phyloP scores from a whole-genome alignment of 2,329 filamentous ascomycete species.

The Colletotrichum navitas region DNA sequence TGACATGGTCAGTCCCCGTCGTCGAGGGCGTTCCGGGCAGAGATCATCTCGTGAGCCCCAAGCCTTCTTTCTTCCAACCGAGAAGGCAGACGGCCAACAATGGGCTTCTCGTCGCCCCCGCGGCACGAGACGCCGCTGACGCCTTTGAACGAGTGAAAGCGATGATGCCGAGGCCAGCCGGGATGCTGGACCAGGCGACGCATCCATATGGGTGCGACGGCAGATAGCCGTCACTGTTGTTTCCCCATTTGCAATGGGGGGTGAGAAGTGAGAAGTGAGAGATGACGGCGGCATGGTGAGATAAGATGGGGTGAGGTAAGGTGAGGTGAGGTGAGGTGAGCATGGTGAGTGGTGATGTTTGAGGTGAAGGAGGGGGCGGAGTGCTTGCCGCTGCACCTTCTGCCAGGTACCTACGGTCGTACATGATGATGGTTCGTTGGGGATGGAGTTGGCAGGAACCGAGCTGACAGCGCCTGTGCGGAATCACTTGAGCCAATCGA shows the following conservation, averaged over 20 bases:
- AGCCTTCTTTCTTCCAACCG: background rate
- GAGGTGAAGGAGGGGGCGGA: background rate
- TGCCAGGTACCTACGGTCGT: background rate
- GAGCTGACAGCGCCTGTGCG: background rate
- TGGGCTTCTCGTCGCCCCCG: conserved; percentile 12
- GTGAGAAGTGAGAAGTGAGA: conserved; percentile 35
- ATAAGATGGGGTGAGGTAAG: background rate
- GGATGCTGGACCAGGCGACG: conserved; percentile 26
- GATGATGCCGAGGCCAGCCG: conserved; percentile 39
- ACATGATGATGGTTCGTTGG: conserved; percentile 1
- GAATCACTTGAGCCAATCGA: background rate
- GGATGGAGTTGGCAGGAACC: background rate
- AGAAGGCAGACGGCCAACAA: background rate
- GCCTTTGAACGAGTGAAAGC: conserved; percentile 14
- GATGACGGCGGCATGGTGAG: conserved; percentile 1
- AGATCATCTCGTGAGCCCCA: conserved; percentile 1
- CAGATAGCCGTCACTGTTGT: background rate
- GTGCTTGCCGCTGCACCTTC: background rate
- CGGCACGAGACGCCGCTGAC: background rate
- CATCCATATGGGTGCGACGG: background rate
- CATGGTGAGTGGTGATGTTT: background rate
- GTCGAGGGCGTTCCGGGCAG: background rate
- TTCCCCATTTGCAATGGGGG: conserved; percentile 22
- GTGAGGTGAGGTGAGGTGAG: background rate
- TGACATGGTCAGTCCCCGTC: conserved; percentile 19